phyloP scores from a whole-genome alignment of 257 asterid species.

The Coffea eugenioides region DNA sequence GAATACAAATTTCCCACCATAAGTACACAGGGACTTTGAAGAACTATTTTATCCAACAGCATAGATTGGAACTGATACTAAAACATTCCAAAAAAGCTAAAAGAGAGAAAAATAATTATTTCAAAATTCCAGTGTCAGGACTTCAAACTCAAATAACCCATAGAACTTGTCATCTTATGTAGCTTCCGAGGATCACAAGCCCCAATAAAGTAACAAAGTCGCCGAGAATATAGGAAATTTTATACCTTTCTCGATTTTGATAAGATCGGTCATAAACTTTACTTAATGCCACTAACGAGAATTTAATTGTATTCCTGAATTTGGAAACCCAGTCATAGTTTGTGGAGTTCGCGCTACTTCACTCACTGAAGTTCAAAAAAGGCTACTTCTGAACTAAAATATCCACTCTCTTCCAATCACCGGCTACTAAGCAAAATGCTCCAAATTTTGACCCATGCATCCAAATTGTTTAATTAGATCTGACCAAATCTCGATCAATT shows the following conservation, averaged over 20 bases:
- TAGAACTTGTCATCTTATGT: too few relatives aligned
- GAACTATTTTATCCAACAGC: background rate
- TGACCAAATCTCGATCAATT: background rate
- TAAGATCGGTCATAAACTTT: background rate
- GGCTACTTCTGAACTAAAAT: background rate
- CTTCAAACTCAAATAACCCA: too few relatives aligned
- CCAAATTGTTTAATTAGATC: slow-evolving; percentile 9
- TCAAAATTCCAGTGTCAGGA: background rate
- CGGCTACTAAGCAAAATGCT: background rate
- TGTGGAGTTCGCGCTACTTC: background rate
- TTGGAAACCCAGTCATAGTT: background rate
- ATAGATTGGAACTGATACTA: background rate
- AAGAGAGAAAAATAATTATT: background rate
- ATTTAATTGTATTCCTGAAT: background rate
- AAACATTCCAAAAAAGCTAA: background rate
- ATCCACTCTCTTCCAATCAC: slow-evolving; percentile 3
- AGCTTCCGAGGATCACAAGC: too few relatives aligned
- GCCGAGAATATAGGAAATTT: background rate
- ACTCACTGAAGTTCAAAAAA: background rate
- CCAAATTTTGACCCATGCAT: background rate
- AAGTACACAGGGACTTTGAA: background rate
- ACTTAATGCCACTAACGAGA: too few relatives aligned
- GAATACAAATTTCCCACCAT: background rate
- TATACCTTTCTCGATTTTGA: background rate
- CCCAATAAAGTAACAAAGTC: too few relatives aligned